These are phyloP conservation scores for Globisporangium irregulare DNA, from an alignment of 352 stramenopile genomes.

Conservation along the genomic window DNA sequence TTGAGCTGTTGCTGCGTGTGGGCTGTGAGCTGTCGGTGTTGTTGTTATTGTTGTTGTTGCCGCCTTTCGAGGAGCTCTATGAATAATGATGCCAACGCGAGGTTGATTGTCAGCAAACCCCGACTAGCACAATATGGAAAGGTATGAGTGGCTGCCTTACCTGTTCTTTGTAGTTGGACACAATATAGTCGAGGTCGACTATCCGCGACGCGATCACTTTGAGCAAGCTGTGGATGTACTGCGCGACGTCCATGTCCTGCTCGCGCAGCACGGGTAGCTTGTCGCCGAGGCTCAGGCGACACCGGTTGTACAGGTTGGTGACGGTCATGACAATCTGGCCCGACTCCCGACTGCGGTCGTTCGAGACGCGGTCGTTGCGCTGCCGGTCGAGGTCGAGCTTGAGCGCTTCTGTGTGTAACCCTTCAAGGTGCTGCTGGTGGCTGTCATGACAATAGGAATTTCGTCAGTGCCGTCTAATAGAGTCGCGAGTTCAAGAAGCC, in stretches of 20 bases:
- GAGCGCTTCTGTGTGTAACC: constrained; percentile 65
- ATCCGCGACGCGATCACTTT: constrained; percentile 82
- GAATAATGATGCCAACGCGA: background rate
- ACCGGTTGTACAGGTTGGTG: constrained; percentile 90
- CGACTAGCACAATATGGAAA: background rate
- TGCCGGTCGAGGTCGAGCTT: constrained; percentile 84
- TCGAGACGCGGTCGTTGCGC: constrained; percentile 68
- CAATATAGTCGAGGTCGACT: constrained; percentile 84
- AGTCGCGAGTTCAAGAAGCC: background rate
- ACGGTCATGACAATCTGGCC: constrained; percentile 90
- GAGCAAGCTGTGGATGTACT: constrained; percentile 75
- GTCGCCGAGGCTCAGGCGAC: constrained; percentile 63
- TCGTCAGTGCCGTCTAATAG: background rate
- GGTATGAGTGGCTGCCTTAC: constrained; percentile 13
- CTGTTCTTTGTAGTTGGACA: constrained; percentile 65
- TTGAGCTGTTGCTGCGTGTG: constrained; percentile 2
- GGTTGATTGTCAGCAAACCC: background rate
- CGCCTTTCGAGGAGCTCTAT: constrained; percentile 9
- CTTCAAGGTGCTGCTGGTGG: constrained; percentile 79
- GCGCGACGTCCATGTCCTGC: constrained; percentile 65
- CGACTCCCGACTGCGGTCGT: constrained; percentile 83
- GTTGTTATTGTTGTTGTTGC: constrained; percentile 1
- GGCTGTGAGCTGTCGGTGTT: background rate
- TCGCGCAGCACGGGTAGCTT: constrained; percentile 73
- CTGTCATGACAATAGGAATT: constrained; percentile 14